phyloP scores from a whole-genome alignment of 1,284 basidiomycete species.

The Marasmius fiardii region DNA sequence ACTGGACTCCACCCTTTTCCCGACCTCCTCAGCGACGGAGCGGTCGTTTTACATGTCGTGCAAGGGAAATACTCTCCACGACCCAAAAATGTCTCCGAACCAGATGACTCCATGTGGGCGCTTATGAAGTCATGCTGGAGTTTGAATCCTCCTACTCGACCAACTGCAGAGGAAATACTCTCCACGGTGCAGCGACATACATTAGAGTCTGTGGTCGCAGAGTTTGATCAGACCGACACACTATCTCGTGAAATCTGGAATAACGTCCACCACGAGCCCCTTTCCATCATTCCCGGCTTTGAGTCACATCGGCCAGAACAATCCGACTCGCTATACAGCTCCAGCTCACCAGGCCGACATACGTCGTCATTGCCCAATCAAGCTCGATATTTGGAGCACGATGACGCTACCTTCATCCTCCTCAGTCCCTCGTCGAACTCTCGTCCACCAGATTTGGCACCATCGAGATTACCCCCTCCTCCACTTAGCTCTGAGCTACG shows the following conservation, averaged over 20 bases:
- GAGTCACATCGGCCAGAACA: no score
- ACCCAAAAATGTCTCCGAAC: neutral
- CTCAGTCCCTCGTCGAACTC: no score
- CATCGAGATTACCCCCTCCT: no score
- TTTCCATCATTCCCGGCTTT: neutral
- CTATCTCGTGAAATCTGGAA: neutral
- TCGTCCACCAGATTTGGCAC: no score
- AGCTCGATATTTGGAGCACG: no score
- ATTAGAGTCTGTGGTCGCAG: no score
- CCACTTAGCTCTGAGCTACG: no score
- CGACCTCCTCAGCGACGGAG: slow-evolving; percentile 8
- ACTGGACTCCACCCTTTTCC: slow-evolving; percentile 16
- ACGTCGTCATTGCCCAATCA: no score
- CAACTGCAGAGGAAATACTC: neutral
- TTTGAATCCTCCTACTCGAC: slow-evolving; percentile 5
- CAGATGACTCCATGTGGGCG: slow-evolving; percentile 9
- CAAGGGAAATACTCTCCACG: slow-evolving; percentile 2
- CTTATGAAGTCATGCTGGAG: slow-evolving; percentile 13
- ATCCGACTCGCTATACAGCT: no score
- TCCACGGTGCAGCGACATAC: neutral
- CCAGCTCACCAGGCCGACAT: no score
- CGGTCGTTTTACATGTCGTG: slow-evolving; percentile 12
- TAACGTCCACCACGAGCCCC: neutral
- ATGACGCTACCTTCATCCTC: no score
- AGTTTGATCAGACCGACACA: neutral